Evolutionary conservation across 768 basidiomycete species (phyloP).

Genomic region (Boletus pseudo-olivaceus): DNA sequence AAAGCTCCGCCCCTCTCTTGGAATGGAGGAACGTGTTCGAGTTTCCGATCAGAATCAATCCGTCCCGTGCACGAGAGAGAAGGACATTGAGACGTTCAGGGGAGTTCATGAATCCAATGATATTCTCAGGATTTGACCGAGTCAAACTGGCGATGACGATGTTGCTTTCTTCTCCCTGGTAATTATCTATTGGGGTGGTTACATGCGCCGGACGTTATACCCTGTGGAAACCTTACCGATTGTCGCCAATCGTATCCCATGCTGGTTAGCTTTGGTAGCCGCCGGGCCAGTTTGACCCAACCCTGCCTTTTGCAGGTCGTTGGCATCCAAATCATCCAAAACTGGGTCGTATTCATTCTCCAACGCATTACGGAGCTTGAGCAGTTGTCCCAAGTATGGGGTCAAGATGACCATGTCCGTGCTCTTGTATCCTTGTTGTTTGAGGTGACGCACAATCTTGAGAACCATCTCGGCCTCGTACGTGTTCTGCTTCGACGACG

Average conservation of each 20-base stretch:
- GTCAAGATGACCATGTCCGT: slow-evolving; percentile 61
- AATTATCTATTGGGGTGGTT: slow-evolving; percentile 51
- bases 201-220: neutral
- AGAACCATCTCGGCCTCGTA: slow-evolving; percentile 63
- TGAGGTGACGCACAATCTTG: slow-evolving; percentile 63
- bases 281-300: slow-evolving; percentile 37
- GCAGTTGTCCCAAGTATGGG: slow-evolving; percentile 66
- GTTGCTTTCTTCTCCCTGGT: slow-evolving; percentile 73
- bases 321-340: slow-evolving; percentile 59
- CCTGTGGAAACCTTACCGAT: slow-evolving; percentile 46
- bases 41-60: slow-evolving; percentile 66
- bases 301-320: slow-evolving; percentile 57
- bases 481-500: slow-evolving; percentile 58
- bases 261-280: slow-evolving; percentile 36
- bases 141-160: slow-evolving; percentile 63
- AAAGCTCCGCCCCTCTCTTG: slow-evolving; percentile 49
- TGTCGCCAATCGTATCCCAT: slow-evolving; percentile 54
- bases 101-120: slow-evolving; percentile 71
- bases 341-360: slow-evolving; percentile 51
- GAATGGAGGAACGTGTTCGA: slow-evolving; percentile 55
- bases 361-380: slow-evolving; percentile 43
- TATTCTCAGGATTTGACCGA: slow-evolving; percentile 50
- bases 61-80: slow-evolving; percentile 65
- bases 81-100: slow-evolving; percentile 73
- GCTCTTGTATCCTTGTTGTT: slow-evolving; percentile 65